A percentile compares a stretch with the other conserved stretches of the same genome.
These are phyloP conservation scores for Lepidium sativum DNA, from an alignment of 345 rosid species.

Conservation along the genomic window DNA sequence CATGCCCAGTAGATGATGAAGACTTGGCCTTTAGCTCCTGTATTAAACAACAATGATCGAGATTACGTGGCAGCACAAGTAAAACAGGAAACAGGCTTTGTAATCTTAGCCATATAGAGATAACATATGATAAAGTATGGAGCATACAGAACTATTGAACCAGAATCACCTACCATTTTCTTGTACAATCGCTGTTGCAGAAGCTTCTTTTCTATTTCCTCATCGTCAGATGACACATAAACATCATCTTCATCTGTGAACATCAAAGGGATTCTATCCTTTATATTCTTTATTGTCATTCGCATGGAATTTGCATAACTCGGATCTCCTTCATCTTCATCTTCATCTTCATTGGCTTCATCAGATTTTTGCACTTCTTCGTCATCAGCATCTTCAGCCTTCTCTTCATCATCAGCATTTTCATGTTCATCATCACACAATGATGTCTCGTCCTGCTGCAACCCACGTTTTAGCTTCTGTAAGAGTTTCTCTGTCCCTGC, in stretches of 20 bases:
- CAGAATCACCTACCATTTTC: slow-evolving; percentile 52
- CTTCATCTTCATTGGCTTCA: no score
- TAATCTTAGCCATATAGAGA: neutral
- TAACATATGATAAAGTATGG: slow-evolving; percentile 1
- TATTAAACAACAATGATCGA: slow-evolving; percentile 12
- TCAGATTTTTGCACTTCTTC: slow-evolving; percentile 36
- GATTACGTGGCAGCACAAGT: slow-evolving; percentile 3
- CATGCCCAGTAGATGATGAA: slow-evolving; percentile 49
- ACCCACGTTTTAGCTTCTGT: slow-evolving; percentile 56
- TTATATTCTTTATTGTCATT: slow-evolving; percentile 56
- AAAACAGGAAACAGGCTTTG: neutral
- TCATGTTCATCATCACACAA: slow-evolving; percentile 43
- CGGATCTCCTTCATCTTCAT: slow-evolving; percentile 36
- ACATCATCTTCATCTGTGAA: slow-evolving; percentile 77
- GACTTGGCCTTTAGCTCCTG: slow-evolving; percentile 51
- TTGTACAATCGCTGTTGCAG: slow-evolving; percentile 36
- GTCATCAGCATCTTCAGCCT: slow-evolving; percentile 35
- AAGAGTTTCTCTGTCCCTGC: slow-evolving; percentile 74
- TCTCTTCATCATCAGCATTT: slow-evolving; percentile 34
- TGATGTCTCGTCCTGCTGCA: slow-evolving; percentile 33
- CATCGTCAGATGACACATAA: slow-evolving; percentile 80
- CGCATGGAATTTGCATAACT: slow-evolving; percentile 37
- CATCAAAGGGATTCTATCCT: slow-evolving; percentile 83
- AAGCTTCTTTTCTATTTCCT: slow-evolving; percentile 55
- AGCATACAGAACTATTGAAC: neutral